These are phyloP conservation scores for Rhododendron williamsianum DNA, from an alignment of 148 eudicot genomes.

Conservation along the genomic window DNA sequence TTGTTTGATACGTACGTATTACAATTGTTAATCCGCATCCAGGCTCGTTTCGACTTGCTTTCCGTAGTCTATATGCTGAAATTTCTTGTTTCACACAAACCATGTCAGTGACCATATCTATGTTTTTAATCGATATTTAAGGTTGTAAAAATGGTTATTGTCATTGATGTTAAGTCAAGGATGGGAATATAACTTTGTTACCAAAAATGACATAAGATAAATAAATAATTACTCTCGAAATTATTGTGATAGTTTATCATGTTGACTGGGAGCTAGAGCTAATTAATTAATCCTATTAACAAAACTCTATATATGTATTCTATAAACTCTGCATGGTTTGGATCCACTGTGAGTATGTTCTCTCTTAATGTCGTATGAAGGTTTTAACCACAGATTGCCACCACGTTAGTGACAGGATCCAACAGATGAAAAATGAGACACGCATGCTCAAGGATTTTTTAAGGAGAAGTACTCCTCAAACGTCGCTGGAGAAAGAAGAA, in stretches of 20 bases:
- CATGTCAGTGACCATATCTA: not conserved
- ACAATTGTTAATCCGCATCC: not conserved
- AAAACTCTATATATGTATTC: not conserved
- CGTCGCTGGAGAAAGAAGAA: no score
- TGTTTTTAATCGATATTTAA: not conserved
- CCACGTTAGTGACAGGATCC: not conserved
- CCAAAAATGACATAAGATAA: not conserved
- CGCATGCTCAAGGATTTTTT: not conserved
- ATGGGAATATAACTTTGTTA: not conserved
- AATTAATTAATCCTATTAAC: not conserved
- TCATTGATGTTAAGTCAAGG: not conserved
- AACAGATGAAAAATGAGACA: not conserved
- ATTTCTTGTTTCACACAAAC: not conserved
- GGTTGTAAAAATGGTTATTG: not conserved
- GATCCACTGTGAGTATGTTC: not conserved
- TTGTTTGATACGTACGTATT: not conserved
- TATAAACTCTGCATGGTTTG: not conserved
- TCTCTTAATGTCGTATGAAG: not conserved
- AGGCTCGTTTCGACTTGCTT: not conserved
- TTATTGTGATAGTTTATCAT: not conserved
- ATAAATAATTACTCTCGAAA: not conserved
- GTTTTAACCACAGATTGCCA: not conserved
- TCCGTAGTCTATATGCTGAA: not conserved
- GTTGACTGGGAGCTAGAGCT: not conserved
- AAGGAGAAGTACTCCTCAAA: no score